Evolutionary conservation across 768 basidiomycete species (phyloP).

Genomic region (Naganishia vishniacii): DNA sequence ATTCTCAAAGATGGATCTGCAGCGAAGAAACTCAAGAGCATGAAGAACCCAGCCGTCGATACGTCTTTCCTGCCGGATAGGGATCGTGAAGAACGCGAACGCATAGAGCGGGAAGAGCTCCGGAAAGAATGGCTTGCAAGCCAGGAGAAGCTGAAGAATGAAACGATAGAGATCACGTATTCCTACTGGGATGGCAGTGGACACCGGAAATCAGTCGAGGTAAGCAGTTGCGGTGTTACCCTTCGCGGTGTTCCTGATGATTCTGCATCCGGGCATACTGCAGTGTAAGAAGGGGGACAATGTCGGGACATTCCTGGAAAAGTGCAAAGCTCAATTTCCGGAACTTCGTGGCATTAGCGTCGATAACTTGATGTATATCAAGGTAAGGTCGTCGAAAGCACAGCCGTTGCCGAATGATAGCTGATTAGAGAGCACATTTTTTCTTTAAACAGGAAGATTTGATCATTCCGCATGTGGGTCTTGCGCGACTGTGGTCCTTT

Average conservation of each 20-base stretch:
- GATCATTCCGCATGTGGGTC: slow-evolving; percentile 85
- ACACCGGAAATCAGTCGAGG: slow-evolving; percentile 83
- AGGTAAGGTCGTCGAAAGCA: slow-evolving; percentile 54
- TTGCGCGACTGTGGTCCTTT: slow-evolving; percentile 1
- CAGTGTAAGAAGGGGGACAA: slow-evolving; percentile 98
- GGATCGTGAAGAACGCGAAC: slow-evolving; percentile 90
- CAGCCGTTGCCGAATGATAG: neutral
- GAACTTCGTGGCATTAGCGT: slow-evolving; percentile 83
- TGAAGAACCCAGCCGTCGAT: slow-evolving; percentile 94
- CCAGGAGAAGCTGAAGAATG: slow-evolving; percentile 64
- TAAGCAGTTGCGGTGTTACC: slow-evolving; percentile 51
- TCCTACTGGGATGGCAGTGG: slow-evolving; percentile 99
- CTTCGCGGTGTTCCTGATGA: neutral
- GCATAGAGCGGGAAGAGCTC: slow-evolving; percentile 78
- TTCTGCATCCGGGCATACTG: neutral
- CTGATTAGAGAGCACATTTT: neutral
- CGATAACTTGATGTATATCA: slow-evolving; percentile 98
- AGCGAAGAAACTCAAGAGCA: slow-evolving; percentile 68
- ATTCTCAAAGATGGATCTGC: slow-evolving; percentile 21
- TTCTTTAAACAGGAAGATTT: slow-evolving; percentile 69
- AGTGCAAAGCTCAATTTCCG: slow-evolving; percentile 85
- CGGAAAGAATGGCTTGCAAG: slow-evolving; percentile 78
- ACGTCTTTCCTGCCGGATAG: slow-evolving; percentile 97
- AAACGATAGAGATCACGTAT: slow-evolving; percentile 83
- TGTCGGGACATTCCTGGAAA: slow-evolving; percentile 79